Conservation (phyloP, 2,329 filamentous ascomycete species). For the Fusarium newnesense region DNA sequence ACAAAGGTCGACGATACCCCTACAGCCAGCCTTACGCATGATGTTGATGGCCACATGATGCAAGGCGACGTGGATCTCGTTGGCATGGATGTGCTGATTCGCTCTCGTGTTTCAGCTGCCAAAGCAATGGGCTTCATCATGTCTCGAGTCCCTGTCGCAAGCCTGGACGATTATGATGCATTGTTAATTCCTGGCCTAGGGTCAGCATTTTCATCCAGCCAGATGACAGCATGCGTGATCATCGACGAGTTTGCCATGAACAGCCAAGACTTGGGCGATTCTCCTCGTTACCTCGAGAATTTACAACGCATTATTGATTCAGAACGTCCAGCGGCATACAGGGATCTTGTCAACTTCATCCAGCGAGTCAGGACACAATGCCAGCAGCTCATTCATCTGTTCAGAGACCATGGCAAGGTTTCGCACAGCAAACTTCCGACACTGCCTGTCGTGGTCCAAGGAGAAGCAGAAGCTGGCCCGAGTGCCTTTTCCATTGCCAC, state of each 20-base stretch:
- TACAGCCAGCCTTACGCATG: constrained; percentile 78
- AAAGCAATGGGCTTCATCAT: constrained; percentile 88
- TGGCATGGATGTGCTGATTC: constrained; percentile 85
- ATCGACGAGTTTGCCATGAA: constrained; percentile 88
- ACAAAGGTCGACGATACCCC: constrained; percentile 80
- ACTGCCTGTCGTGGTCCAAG: constrained; percentile 91
- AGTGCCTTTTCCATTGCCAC: constrained; percentile 90
- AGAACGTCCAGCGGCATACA: constrained; percentile 84
- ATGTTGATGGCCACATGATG: constrained; percentile 98
- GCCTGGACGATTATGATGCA: constrained; percentile 71
- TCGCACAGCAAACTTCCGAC: constrained; percentile 78
- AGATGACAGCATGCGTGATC: constrained; percentile 83
- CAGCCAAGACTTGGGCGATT: constrained; percentile 54
- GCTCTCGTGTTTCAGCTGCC: constrained; percentile 88
- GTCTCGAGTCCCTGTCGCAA: constrained; percentile 74
- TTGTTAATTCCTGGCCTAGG: constrained; percentile 73
- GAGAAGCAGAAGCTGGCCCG: constrained; percentile 89
- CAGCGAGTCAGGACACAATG: constrained; percentile 93
- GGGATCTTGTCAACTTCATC: constrained; percentile 89
- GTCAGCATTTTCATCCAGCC: constrained; percentile 84
- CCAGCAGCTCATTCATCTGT: constrained; percentile 87
- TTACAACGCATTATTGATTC: constrained; percentile 82
- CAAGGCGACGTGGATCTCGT: constrained; percentile 96
- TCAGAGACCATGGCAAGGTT: constrained; percentile 90
- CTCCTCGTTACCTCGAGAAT: constrained; percentile 66